These are phyloP conservation scores for Leishmania tarentolae DNA, from an alignment of 208 protist genomes.

Conservation along the genomic window DNA sequence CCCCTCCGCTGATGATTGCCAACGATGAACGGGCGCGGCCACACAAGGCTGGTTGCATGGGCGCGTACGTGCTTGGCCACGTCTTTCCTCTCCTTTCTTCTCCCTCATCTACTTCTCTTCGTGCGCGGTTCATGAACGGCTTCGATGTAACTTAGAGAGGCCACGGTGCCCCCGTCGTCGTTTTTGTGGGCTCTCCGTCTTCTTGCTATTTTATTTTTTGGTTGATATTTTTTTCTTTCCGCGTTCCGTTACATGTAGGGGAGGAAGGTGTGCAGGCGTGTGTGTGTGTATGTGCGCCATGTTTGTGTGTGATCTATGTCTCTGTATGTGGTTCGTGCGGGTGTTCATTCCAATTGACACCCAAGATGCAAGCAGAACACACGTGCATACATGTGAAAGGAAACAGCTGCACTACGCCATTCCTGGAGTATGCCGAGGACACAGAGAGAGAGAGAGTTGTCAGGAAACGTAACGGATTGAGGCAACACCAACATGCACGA, in stretches of 20 bases:
- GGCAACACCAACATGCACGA: not conserved
- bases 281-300: not conserved
- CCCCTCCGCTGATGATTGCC: not conserved
- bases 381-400: not conserved
- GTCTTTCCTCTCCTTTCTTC: not conserved
- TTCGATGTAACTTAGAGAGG: conserved; percentile 6
- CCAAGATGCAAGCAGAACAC: not conserved
- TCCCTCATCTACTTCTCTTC: not conserved
- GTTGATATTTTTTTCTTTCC: not conserved
- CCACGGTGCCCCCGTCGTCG: not conserved
- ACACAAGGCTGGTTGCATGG: not conserved
- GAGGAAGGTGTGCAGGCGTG: not conserved
- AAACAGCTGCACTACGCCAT: not conserved
- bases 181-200: not conserved
- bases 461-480: not conserved
- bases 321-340: not conserved
- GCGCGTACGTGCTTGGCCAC: not conserved
- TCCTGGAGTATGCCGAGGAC: no score
- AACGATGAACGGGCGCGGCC: not conserved
- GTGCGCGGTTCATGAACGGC: not conserved
- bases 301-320: not conserved
- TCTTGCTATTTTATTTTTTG: not conserved
- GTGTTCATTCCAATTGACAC: not conserved
- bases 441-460: no score
- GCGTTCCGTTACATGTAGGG: not conserved